Evolutionary conservation across 176 grass and related monocot genomes (phyloP).

Genomic region (Pontederia crassipes): DNA sequence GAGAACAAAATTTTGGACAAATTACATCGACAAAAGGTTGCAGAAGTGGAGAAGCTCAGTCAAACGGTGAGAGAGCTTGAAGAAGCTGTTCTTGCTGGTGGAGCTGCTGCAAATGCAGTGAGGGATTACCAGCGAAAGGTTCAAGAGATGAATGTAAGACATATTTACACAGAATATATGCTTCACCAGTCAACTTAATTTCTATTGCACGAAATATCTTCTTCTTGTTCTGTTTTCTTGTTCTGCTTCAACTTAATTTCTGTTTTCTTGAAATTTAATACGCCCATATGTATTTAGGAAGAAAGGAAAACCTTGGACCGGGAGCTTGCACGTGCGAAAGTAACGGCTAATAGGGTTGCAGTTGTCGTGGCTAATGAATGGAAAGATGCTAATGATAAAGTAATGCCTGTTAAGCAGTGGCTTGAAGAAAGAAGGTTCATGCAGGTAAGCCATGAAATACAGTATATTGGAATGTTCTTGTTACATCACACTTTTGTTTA

Average conservation of each 20-base stretch:
- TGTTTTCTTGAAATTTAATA: background rate
- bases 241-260: no score
- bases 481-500: no score
- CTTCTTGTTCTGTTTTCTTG: background rate
- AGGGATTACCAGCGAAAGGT: slow-evolving; percentile 95
- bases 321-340: slow-evolving; percentile 85
- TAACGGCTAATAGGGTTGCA: slow-evolving; percentile 90
- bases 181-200: no score
- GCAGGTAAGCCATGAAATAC: slow-evolving; percentile 38
- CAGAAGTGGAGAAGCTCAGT: slow-evolving; percentile 86
- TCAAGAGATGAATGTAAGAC: slow-evolving; percentile 86
- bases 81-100: slow-evolving; percentile 91
- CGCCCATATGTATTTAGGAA: slow-evolving; percentile 42
- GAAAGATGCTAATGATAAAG: slow-evolving; percentile 99
- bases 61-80: slow-evolving; percentile 92
- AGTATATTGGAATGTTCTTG: no score
- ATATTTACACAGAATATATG: background rate
- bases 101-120: slow-evolving; percentile 88
- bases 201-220: background rate
- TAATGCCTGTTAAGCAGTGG: slow-evolving; percentile 99
- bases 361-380: slow-evolving; percentile 93
- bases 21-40: slow-evolving; percentile 83
- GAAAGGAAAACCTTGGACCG: slow-evolving; percentile 83
- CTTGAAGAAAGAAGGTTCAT: slow-evolving; percentile 96
- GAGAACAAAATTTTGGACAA: slow-evolving; percentile 97